Evolutionary conservation across 306 rosid genomes (phyloP), one percentile per base, ranked within the genome.

Genomic region (Medicago arabica): DNA sequence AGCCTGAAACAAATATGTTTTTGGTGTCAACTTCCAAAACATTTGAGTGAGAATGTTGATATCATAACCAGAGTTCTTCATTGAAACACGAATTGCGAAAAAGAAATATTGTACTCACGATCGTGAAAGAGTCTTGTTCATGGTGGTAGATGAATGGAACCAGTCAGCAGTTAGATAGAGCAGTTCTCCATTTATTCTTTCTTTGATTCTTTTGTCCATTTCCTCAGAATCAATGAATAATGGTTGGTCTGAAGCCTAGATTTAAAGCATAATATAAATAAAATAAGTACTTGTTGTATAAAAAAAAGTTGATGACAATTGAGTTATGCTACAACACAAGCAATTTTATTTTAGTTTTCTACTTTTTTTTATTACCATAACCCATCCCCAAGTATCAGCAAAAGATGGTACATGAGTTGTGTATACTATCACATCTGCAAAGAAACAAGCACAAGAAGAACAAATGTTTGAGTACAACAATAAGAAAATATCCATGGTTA

Each of bases 1-100:
- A 95, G 53, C 86, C 98, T 95, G 85, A 74, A 58, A 34, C 38
- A 58, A 23, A 21, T 18, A 1, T 6, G 55, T 57, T 14, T 14
- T 55, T 25, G 19, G 28, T 21, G 38, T 34, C 38, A 34, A 34
- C 0, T 3, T 34, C 38, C 7, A 2, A 34, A 34, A 34, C 38
- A 34, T 34, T 34, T 34, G 3, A 34, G 38, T 34, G 38, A 34
- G 5, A 43, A 43, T 43, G 49, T 43, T 43, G 15, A 43, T 43
- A 3, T 49, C 28, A 61, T 23, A 25, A 31, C 57, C 58, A 12
- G 4, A 53, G 41, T 41, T 79, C 4, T 71, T 53, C 31, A 28
- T 63, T 63, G 16, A 43, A 4, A 43, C 9, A 15, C 9, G 49
- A 43, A 43, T 11, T 43, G 49, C 5, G 1, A 43, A 43, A 43